These are phyloP conservation scores for Lodderomyces elongisporus DNA, from an alignment of 1,139 yeast genomes.

Conservation along the genomic window DNA sequence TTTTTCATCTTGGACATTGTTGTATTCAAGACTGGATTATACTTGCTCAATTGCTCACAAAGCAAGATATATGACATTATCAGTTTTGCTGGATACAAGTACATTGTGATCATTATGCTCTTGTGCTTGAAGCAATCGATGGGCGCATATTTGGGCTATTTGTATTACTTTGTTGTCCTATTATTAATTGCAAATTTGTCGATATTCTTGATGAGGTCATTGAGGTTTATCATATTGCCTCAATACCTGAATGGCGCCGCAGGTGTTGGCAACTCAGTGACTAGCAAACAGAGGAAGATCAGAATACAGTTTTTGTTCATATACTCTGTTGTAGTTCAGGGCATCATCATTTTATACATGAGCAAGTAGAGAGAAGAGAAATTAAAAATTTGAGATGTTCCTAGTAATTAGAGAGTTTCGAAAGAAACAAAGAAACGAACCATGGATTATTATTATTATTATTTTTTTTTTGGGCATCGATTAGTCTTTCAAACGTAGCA, in stretches of 20 bases:
- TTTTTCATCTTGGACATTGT: constrained; percentile 66
- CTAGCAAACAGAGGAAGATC: constrained; percentile 68
- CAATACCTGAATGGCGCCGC: constrained; percentile 16
- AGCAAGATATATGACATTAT: constrained; percentile 71
- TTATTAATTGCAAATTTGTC: constrained; percentile 51
- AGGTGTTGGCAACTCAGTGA: constrained; percentile 42
- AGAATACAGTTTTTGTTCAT: constrained; percentile 83
- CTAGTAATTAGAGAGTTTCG: no score
- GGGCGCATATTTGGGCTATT: constrained; percentile 24
- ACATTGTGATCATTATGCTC: constrained; percentile 66
- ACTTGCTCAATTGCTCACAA: constrained; percentile 48
- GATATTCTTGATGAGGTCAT: constrained; percentile 74
- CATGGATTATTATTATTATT: no score
- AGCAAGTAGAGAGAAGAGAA: no score
- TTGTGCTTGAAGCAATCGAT: constrained; percentile 45
- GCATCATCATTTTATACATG: constrained; percentile 39
- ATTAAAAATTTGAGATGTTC: no score
- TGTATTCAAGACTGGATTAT: constrained; percentile 42
- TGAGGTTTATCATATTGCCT: constrained; percentile 64
- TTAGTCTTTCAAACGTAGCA: no score
- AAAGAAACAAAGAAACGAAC: no score
- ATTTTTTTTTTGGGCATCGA: no score
- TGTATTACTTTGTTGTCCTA: constrained; percentile 39
- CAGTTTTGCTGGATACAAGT: constrained; percentile 92
- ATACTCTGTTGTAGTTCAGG: constrained; percentile 81